phyloP scores from a whole-genome alignment of 352 stramenopile species.

The Blastocystis sp. region DNA sequence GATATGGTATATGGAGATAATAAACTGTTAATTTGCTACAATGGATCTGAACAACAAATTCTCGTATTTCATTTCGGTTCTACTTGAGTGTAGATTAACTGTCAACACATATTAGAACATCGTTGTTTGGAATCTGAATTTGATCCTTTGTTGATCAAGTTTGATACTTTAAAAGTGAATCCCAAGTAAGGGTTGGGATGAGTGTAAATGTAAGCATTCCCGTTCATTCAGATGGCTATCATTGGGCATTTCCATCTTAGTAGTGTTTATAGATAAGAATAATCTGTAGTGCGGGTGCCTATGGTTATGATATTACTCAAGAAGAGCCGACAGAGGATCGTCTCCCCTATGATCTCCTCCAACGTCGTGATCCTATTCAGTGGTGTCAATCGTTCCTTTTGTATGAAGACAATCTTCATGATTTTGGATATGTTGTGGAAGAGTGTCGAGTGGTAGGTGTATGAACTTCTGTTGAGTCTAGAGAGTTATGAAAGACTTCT shows the following conservation, averaged over 20 bases:
- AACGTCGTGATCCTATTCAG: not conserved
- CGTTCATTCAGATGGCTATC: slow-evolving; percentile 35
- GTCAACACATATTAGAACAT: not conserved
- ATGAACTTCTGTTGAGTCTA: not conserved
- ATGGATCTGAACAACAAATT: not conserved
- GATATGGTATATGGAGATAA: slow-evolving; percentile 47
- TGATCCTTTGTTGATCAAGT: slow-evolving; percentile 32
- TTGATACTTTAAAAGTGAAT: not conserved
- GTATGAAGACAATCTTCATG: slow-evolving; percentile 49
- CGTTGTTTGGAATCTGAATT: slow-evolving; percentile 34
- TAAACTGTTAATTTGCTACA: not conserved
- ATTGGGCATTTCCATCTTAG: slow-evolving; percentile 59
- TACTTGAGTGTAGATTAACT: not conserved
- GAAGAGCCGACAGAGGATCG: not conserved
- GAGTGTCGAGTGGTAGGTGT: slow-evolving; percentile 1
- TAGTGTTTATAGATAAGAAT: not conserved
- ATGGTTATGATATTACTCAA: not conserved
- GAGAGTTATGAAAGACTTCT: slow-evolving; percentile 43
- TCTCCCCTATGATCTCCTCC: not conserved
- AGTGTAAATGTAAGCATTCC: not conserved
- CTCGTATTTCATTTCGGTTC: not conserved
- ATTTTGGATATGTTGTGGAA: slow-evolving; percentile 25
- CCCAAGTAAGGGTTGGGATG: not conserved
- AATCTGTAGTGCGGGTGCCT: slow-evolving; percentile 18
- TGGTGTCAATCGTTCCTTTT: slow-evolving; percentile 5